Base-by-base conservation (phyloP, 108 stramenopile genomes). In the Cyclostephanos invisitatus region DNA sequence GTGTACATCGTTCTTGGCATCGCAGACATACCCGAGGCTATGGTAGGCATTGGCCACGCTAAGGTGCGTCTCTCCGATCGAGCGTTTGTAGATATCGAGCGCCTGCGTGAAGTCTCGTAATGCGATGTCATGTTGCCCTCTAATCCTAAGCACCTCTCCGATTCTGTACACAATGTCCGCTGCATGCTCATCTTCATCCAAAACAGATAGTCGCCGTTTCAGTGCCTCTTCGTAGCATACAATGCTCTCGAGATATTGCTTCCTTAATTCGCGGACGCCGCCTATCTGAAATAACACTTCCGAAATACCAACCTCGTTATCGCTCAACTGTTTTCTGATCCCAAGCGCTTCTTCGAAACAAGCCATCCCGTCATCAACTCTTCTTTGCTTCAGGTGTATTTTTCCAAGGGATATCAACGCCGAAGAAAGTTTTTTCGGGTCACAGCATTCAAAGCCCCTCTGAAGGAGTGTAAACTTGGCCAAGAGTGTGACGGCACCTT, bases 231-330 rank as follows among this genome's bases (percentile, higher is more conserved):
- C 38, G 35, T 65, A 83, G 21, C 35, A 65, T 9, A 44, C 62
- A 24, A 86, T 53, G 47, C 69, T 72, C 49, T 73, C 62, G 21
- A 57, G 51, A 63, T 70, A 75, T 60, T 86, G 65, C 17, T 75
- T 78, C 49, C 61, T 79, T 0, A 22, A 15, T 67, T 78, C 72
- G 48, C 69, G 71, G 32, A 77, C 63, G 20, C 28, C 17, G 9
- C 83, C 85, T n/a, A 83, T 81, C 46, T 83, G 59, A 57, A 66
- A 62, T 25, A 77, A 14, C 42, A 81, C 75, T 47, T 86, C 79
- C 7, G 68, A 64, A 50, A 70, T 55, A 9, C 57, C 71, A 32
- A 83, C 35, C 21, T 81, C 68, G 50, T 68, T 70, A 28, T 80
- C 82, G 46, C 64, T 71, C 20, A 29, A 21, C 47, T 58, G 40